Evolutionary conservation across 2,329 filamentous ascomycete species (phyloP), one percentile per base, ranked within the genome.

Genomic region (Nothophoma quercina): DNA sequence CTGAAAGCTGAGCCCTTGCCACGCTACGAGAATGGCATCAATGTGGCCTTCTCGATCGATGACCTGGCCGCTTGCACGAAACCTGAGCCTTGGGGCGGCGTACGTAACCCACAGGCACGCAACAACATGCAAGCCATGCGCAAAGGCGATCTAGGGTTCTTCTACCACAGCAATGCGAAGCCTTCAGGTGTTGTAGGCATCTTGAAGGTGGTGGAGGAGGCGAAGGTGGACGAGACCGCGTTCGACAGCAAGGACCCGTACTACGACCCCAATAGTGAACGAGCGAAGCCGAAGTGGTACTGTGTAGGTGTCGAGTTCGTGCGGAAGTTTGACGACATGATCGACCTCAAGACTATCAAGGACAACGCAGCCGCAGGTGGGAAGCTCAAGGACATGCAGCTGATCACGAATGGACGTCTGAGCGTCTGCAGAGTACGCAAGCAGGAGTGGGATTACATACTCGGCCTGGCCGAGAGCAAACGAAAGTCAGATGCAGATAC

Each of bases 151-250:
- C 81, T 93, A 25, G 93, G 92, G 21, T 98, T 99, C 78, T 98
- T 99, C 78, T 98, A 98, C 71, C 93, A 97, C 75, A 96, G 90
- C 38, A 96, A 95, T 67, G 95, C 90, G 76, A 96, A 96, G 71
- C 84, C 88, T 19, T 92, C 93, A 0, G 93, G 90, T 2, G 91
- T 98, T 39, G 91, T 88, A 1, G 93, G 93, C 1, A 85, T 88
- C 15, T 93, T 96, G 89, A 89, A 95, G 67, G 89, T 99, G 58
- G 92, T 96, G 13, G 82, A 85, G 59, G 93, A 96, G 70, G 89
- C 91, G 61, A 88, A 88, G 2, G 83, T 90, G 7, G 95, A 99
- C 66, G 87, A 88, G 66, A 84, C 86, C 19, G 89, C 89, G 2
- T 89, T 90, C 54, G 85, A 95, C 62, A 79, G 85, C 13, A 79